Base-by-base conservation (phyloP, 1,284 basidiomycete genomes). In the Chondrostereum purpureum region DNA sequence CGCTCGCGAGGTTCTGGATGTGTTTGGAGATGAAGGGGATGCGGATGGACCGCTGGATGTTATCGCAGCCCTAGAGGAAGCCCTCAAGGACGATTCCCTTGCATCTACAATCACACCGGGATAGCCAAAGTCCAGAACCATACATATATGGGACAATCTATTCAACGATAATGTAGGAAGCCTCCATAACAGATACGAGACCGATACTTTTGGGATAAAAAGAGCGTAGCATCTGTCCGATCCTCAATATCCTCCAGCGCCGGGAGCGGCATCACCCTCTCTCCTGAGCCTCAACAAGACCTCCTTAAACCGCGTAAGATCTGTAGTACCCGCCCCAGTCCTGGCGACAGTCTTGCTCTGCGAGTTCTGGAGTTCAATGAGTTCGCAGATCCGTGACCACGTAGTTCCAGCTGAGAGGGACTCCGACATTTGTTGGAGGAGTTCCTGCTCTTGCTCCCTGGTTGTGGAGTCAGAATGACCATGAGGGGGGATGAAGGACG, bases 271-370 rank as follows among this genome's bases (percentile, higher is more conserved):
- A 48, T 88, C 85, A 33, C 92, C 93, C 67, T 96, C 92, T 53
- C 93, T 74, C 68, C 83, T 87, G 56, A 97, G 67, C 47, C 87
- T 75, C 55, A 96, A 67, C 48, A 96, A 67, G 38, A 96, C 85
- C 62, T 96, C 94, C 68, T 92, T 95, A 77, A 92, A 92, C 50
- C 95, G 77, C 36, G 79, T 70, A 47, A 98, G 73, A 60, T 99
- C 96, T 1, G 87, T 92, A 35, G 91, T 89, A 16, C 89, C 89
- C n/a, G 89, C 69, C 13, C 89, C 90, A 31, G 85, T 77, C 33
- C 92, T 80, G 16, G 93, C 86, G 56, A 93, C 79, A 0, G 94
- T 98, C 74, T 98, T 99, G 72, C 87, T 91, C 68, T 94, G 92
- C 47, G 92, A 96, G 66, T 98, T 97, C 65, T 97, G 83, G 36